phyloP scores from a whole-genome alignment of 176 grass and related monocot species.

The Luzula sylvatica region DNA sequence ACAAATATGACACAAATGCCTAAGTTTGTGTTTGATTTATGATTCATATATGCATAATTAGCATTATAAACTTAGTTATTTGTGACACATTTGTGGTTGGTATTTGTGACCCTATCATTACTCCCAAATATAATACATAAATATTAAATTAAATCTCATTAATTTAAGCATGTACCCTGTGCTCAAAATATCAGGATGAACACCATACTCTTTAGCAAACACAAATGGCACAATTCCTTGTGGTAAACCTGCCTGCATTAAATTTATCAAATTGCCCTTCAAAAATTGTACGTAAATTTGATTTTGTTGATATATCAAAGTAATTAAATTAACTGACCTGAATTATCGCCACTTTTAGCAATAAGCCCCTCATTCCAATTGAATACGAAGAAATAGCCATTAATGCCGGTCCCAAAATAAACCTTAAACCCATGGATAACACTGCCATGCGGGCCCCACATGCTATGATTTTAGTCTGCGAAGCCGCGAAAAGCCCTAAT shows the following conservation, averaged over 20 bases:
- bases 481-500: conserved; percentile 74
- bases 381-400: conserved; percentile 57
- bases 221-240: conserved; percentile 93
- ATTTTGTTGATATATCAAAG: too few relatives aligned
- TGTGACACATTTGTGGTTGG: too few relatives aligned
- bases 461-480: conserved; percentile 66
- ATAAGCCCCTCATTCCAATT: conserved; percentile 45
- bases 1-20: too few relatives aligned
- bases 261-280: conserved; percentile 6
- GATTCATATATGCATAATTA: too few relatives aligned
- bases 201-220: conserved; percentile 74
- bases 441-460: conserved; percentile 59
- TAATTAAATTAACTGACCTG: conserved; percentile 41
- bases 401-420: conserved; percentile 66
- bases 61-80: too few relatives aligned
- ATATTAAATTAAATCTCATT: not conserved
- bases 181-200: conserved; percentile 76
- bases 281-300: too few relatives aligned
- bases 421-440: conserved; percentile 52
- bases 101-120: too few relatives aligned
- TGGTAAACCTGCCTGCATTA: conserved; percentile 66
- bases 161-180: conserved; percentile 44
- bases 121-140: too few relatives aligned
- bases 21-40: too few relatives aligned
- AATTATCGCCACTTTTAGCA: conserved; percentile 67